phyloP scores from a whole-genome alignment of 495 filamentous ascomycete species.

The Mycothermus thermophilus region DNA sequence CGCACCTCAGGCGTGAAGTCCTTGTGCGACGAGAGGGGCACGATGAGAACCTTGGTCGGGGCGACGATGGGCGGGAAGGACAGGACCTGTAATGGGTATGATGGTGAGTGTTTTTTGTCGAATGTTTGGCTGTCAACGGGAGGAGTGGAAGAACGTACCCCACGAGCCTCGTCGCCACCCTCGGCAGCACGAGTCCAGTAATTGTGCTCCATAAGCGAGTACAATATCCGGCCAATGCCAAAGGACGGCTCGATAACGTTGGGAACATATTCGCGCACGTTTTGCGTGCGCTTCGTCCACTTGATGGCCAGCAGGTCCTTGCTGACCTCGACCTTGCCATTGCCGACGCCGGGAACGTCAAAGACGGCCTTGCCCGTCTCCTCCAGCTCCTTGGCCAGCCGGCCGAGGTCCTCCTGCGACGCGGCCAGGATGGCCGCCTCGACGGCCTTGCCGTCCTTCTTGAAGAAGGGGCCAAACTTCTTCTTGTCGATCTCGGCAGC shows the following conservation, averaged over 20 bases:
- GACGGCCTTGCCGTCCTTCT: constrained; percentile 64
- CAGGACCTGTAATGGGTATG: constrained; percentile 47
- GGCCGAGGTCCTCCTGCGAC: constrained; percentile 56
- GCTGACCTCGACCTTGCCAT: constrained; percentile 50
- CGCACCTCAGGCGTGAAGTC: constrained; percentile 46
- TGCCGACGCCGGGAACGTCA: constrained; percentile 41
- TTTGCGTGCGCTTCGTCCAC: constrained; percentile 53
- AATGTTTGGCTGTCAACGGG: neutral
- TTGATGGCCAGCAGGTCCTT: constrained; percentile 59
- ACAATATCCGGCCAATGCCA: constrained; percentile 68
- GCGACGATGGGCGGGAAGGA: constrained; percentile 62
- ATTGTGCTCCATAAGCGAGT: constrained; percentile 63
- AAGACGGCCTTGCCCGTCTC: constrained; percentile 52
- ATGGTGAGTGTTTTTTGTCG: neutral
- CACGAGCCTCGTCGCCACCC: constrained; percentile 52
- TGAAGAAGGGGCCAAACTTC: constrained; percentile 68
- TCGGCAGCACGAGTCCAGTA: constrained; percentile 60
- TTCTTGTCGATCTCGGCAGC: constrained; percentile 68
- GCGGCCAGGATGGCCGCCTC: constrained; percentile 54
- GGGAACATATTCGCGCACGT: constrained; percentile 63
- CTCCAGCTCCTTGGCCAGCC: constrained; percentile 49
- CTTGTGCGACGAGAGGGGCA: constrained; percentile 50
- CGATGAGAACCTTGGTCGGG: constrained; percentile 64
- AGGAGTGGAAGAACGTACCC: constrained; percentile 33
- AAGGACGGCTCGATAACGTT: constrained; percentile 82